Evolutionary conservation across 768 basidiomycete genomes (phyloP), one percentile per base, ranked within the genome.

Genomic region (Lentinula guzmanii): DNA sequence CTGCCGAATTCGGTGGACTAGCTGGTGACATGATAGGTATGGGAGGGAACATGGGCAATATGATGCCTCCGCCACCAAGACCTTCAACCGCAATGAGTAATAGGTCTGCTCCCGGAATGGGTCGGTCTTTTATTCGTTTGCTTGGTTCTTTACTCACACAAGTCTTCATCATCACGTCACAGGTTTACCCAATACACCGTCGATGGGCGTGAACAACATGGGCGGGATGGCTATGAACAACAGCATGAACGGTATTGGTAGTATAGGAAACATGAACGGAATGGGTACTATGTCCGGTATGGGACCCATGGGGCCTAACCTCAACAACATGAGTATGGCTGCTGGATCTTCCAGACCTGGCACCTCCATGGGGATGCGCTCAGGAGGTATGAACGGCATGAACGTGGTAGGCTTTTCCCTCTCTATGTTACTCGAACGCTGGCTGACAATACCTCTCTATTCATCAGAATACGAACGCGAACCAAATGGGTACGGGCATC

Each of bases 401-500:
- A 56, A 52, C 53, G 41, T 58, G 58, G 58, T 59, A 50, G 2
- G 58, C 33, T 51, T 48, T 35, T 52, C 46, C 24, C 45, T 39
- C 52, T 31, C 18, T 16, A 5, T 48, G 45, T 39, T 21, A 46
- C 16, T 28, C 52, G 52, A 15, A 33, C 52, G 52, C 13, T 33
- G 11, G 11, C 15, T 33, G 8, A 15, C 11, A 2, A n/a, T 53
- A 7, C 39, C 5, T 9, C 9, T 1, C n/a, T 10, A 15, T 41
- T 56, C 13, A 39, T 39, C 37, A 8, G 13, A 4, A 1, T 7
- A 15, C 16, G 59, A 52, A 42, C 39, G 52, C 48, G 62, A 52
- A 54, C 56, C 24, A 60, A 54, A 34, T 62, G 63, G 63, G 58
- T 62, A 52, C 48, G 51, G 37, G 57, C 16, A 62, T 52, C 50